Evolutionary conservation across 208 protist species (phyloP), one percentile per base, ranked within the genome.

Genomic region (Kentomonas sorsogonicus): DNA sequence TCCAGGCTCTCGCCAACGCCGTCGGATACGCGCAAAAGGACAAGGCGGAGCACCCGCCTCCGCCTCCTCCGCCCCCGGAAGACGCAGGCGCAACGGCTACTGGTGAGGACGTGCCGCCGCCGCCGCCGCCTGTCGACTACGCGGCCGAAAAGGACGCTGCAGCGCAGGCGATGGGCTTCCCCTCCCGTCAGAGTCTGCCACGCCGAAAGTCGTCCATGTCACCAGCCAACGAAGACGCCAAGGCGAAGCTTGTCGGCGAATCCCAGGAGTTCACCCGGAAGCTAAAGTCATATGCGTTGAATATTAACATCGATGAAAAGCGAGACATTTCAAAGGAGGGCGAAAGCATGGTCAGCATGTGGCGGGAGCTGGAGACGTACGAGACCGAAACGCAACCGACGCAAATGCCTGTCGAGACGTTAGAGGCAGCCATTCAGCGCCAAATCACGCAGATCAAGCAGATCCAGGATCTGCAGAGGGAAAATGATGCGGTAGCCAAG

Each of bases 21-120:
- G 84, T 91, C 0, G 82, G 80, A 23, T 78, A 77, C 25, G 86
- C 86, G 22, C 85, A 92, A 62, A 74, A 88, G 51, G 85, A 94
- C 41, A 91, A 87, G 64, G 65, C 65, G 46, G 26, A 38, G 7
- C 64, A 51, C 15, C 7, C 31, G 31, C 46, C 16, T 15, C 3
- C 4, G 33, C 2, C 2, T 15, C 31, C n/a, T 9, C 57, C 13
- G 36, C 25, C 20, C 30, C 50, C 0, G 26, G 9, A 18, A 5
- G 5, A 18, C 7, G 27, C 23, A 5, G 5, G 6, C 18, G 27
- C 2, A 18, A 2, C 29, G 48, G 27, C 48, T 2, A 29, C 26
- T 10, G 31, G 48, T 4, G 20, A 10, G 27, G 29, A 38, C n/a
- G 27, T 2, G 48, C 20, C 18, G 2, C 10, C 16, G 11, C 38